Conservation (phyloP, 148 eudicot genomes). For the Pharnaceum exiguum region DNA sequence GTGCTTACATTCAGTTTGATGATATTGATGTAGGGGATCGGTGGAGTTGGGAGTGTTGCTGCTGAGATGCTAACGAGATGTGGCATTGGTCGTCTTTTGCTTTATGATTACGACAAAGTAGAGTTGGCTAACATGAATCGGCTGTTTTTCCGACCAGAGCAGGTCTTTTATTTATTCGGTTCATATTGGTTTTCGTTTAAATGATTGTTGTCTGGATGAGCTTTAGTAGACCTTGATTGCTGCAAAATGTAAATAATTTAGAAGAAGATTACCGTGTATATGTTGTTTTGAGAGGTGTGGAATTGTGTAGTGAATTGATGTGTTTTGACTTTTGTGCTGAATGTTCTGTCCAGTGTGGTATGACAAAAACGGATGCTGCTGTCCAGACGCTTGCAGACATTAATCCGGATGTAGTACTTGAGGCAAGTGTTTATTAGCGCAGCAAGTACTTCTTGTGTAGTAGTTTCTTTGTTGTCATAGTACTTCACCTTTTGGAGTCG, state of each 20-base stretch:
- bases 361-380: slow-evolving; percentile 99
- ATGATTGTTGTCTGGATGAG: too few species aligned
- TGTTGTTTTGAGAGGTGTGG: not conserved
- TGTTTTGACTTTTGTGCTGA: not conserved
- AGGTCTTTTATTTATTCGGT: slow-evolving; percentile 40
- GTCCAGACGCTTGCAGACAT: slow-evolving; percentile 90
- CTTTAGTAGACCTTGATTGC: not conserved
- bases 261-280: not conserved
- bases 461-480: not conserved
- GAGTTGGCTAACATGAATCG: slow-evolving; percentile 99
- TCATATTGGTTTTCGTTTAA: not conserved
- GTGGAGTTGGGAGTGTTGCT: slow-evolving; percentile 99
- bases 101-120: slow-evolving; percentile 97
- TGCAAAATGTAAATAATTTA: not conserved
- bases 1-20: not conserved
- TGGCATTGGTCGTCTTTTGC: slow-evolving; percentile 91
- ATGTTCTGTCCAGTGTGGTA: slow-evolving; percentile 59
- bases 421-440: slow-evolving; percentile 39
- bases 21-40: slow-evolving; percentile 57
- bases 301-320: not conserved
- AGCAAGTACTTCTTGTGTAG: not conserved
- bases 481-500: too few species aligned
- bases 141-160: slow-evolving; percentile 96
- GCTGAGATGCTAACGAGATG: slow-evolving; percentile 99
- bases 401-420: slow-evolving; percentile 97